Conservation (phyloP, 768 basidiomycete genomes). For the Obba rivulosa region DNA sequence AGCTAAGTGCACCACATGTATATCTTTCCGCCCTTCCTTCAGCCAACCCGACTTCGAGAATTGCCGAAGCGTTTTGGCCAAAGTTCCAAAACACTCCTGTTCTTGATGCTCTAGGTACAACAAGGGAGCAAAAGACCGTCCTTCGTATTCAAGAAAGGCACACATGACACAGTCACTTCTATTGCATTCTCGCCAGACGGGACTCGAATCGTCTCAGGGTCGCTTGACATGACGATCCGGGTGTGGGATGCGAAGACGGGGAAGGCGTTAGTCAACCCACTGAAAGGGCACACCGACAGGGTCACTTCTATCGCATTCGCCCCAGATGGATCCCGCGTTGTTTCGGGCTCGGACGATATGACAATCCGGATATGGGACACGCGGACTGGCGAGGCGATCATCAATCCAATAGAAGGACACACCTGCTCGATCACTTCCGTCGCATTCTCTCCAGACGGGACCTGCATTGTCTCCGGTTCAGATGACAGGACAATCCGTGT, state of each 20-base stretch:
- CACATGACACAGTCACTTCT: slow-evolving; percentile 6
- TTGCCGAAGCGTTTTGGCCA: no score
- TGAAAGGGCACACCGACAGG: slow-evolving; percentile 9
- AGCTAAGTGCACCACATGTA: no score
- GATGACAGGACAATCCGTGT: slow-evolving; percentile 8
- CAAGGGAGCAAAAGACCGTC: background rate
- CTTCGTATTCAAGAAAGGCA: slow-evolving; percentile 3
- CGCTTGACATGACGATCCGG: slow-evolving; percentile 4
- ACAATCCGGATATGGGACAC: slow-evolving; percentile 20
- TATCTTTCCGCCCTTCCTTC: no score
- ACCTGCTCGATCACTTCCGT: slow-evolving; percentile 20
- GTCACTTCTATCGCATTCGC: slow-evolving; percentile 6
- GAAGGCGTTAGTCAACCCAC: slow-evolving; percentile 4
- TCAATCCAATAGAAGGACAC: slow-evolving; percentile 3
- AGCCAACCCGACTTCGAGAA: no score
- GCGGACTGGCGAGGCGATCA: background rate
- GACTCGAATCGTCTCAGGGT: slow-evolving; percentile 2
- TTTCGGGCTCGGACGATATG: slow-evolving; percentile 12
- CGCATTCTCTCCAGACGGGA: slow-evolving; percentile 16
- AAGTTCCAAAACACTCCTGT: no score
- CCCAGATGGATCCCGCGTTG: slow-evolving; percentile 9
- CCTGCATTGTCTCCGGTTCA: slow-evolving; percentile 5
- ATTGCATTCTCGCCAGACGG: slow-evolving; percentile 12
- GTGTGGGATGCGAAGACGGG: slow-evolving; percentile 9
- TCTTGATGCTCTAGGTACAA: no score